These are phyloP conservation scores for Microbotryum violaceum DNA, from an alignment of 1,284 basidiomycete species.

Conservation along the genomic window DNA sequence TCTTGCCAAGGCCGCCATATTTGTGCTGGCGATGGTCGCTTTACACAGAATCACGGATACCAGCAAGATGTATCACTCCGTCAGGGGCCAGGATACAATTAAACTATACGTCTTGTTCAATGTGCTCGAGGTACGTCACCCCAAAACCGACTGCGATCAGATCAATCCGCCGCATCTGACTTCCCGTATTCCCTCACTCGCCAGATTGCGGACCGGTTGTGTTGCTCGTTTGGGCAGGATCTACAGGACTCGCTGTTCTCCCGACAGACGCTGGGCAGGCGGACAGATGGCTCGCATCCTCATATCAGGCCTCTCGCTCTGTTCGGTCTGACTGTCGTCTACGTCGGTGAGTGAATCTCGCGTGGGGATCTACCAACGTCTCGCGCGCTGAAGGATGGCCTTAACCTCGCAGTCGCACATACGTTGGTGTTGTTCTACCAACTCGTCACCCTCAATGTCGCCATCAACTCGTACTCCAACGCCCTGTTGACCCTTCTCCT, in stretches of 20 bases:
- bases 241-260: conserved; percentile 95
- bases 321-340: conserved; percentile 73
- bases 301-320: conserved; percentile 69
- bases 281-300: conserved; percentile 44
- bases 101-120: conserved; percentile 99
- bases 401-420: conserved; percentile 60
- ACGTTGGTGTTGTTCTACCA: conserved; percentile 96
- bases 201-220: conserved; percentile 89
- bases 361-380: background rate
- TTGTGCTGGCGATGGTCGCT: conserved; percentile 66
- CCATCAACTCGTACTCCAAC: conserved; percentile 97
- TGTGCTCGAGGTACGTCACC: conserved; percentile 66
- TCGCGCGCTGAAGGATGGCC: background rate
- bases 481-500: conserved; percentile 87
- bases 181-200: background rate
- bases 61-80: conserved; percentile 97
- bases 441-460: conserved; percentile 89
- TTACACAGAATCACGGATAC: conserved; percentile 81
- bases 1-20: conserved; percentile 68
- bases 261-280: conserved; percentile 68
- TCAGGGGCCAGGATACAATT: conserved; percentile 97
- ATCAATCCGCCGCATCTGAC: background rate
- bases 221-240: conserved; percentile 95
- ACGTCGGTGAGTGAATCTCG: conserved; percentile 57
- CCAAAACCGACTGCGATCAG: background rate